These are phyloP conservation scores for Cladophialophora chaetospira DNA, from an alignment of 2,329 filamentous ascomycete species.

Conservation along the genomic window DNA sequence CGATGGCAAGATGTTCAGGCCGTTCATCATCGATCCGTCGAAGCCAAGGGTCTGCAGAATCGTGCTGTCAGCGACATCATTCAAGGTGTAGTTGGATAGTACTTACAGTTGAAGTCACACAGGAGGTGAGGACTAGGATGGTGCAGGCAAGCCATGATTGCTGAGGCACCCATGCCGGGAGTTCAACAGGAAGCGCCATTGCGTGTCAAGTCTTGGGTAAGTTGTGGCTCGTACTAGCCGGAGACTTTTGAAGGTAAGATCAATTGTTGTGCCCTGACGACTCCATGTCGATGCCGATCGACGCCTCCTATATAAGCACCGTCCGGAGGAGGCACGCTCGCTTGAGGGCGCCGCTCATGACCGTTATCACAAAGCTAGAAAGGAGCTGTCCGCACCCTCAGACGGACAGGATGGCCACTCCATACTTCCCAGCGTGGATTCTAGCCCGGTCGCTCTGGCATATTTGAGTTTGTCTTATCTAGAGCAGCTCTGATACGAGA, in stretches of 20 bases:
- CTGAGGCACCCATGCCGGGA: conserved; percentile 18
- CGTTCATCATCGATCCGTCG: conserved; percentile 58
- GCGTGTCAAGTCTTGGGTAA: background rate
- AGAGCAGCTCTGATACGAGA: background rate
- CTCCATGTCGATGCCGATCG: background rate
- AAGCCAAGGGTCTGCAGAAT: conserved; percentile 37
- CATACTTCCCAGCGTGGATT: background rate
- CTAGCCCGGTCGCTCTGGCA: background rate
- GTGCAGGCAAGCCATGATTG: conserved; percentile 13
- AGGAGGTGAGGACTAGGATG: conserved; percentile 24
- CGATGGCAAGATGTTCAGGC: conserved; percentile 58
- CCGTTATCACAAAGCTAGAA: background rate
- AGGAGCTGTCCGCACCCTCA: conserved; percentile 3
- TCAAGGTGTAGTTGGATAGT: background rate
- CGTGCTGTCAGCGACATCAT: background rate
- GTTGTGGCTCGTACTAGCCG: background rate
- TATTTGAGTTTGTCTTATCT: conserved; percentile 7
- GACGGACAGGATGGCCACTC: background rate
- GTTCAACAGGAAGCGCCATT: conserved; percentile 14
- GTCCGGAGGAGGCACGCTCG: background rate
- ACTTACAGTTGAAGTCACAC: conserved; percentile 26
- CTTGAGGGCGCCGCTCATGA: background rate
- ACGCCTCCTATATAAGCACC: background rate
- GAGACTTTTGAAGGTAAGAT: background rate
- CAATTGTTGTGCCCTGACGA: background rate